A percentile compares a stretch with the other conserved stretches of the same genome.
Evolutionary conservation across 768 basidiomycete species (phyloP).

Genomic region (Collybia nuda): DNA sequence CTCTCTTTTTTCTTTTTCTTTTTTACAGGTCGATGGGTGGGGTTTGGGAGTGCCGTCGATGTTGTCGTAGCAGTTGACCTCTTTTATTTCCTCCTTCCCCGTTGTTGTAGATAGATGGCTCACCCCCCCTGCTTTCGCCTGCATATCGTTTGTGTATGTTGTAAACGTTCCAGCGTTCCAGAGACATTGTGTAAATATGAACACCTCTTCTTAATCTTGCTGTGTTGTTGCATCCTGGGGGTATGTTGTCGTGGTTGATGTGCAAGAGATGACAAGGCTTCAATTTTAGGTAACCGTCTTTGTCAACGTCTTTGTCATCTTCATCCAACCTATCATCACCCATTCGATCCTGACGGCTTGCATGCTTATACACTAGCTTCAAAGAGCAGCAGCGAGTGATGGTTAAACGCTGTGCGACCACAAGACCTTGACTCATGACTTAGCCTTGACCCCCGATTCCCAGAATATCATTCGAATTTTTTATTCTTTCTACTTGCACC

Average conservation of each 20-base stretch:
- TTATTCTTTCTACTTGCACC: no score
- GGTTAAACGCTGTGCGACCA: neutral
- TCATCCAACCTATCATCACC: neutral
- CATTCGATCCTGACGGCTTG: no score
- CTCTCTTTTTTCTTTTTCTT: constrained; percentile 2
- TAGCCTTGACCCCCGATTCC: no score
- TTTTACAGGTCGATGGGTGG: constrained; percentile 5
- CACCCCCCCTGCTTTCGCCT: neutral
- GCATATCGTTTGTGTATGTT: constrained; percentile 2
- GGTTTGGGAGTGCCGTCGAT: neutral
- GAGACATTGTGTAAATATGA: neutral
- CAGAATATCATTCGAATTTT: no score
- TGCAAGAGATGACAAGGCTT: constrained; percentile 20
- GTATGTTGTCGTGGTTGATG: constrained; percentile 24
- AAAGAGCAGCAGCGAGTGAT: neutral
- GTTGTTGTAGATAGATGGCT: neutral
- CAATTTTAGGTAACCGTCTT: constrained; percentile 31
- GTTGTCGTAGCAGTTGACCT: neutral
- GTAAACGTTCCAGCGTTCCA: neutral
- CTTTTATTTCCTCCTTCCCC: neutral
- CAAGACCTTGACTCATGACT: neutral
- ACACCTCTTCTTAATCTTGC: neutral
- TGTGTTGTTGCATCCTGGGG: neutral
- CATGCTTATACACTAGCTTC: neutral
- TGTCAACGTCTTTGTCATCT: constrained; percentile 44